phyloP scores from a whole-genome alignment of 345 rosid species.

The Bruguiera parviflora region DNA sequence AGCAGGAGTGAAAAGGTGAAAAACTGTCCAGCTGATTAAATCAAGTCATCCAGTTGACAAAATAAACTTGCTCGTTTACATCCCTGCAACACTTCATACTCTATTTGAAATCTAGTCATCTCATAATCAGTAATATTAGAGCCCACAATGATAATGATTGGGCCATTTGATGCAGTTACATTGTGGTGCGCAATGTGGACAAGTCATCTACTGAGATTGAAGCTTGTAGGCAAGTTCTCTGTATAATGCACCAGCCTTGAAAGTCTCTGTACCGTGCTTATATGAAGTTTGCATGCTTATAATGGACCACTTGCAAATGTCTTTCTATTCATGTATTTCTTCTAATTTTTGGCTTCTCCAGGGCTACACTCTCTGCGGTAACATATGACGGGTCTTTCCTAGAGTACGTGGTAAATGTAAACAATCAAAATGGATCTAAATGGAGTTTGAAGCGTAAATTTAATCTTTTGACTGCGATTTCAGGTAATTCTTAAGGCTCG shows the following conservation, averaged over 20 bases:
- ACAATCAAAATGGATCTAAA: constrained; percentile 43
- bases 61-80: no score
- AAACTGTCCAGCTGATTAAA: constrained; percentile 3
- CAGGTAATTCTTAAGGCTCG: constrained; percentile 18
- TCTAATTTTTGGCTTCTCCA: constrained; percentile 26
- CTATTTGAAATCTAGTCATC: no score
- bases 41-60: neutral
- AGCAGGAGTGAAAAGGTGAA: constrained; percentile 70
- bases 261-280: constrained; percentile 4
- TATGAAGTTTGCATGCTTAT: no score
- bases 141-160: constrained; percentile 3
- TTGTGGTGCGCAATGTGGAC: constrained; percentile 67
- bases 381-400: constrained; percentile 68
- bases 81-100: no score
- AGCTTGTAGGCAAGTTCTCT: constrained; percentile 45
- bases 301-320: neutral
- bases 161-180: constrained; percentile 44
- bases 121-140: no score
- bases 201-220: constrained; percentile 46
- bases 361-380: constrained; percentile 63
- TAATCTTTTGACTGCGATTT: constrained; percentile 38
- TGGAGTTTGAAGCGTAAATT: constrained; percentile 77
- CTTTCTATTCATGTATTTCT: constrained; percentile 4
- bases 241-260: neutral
- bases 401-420: constrained; percentile 59